Base-by-base conservation (phyloP, 164 flowering plant genomes). In the Platanus orientalis region DNA sequence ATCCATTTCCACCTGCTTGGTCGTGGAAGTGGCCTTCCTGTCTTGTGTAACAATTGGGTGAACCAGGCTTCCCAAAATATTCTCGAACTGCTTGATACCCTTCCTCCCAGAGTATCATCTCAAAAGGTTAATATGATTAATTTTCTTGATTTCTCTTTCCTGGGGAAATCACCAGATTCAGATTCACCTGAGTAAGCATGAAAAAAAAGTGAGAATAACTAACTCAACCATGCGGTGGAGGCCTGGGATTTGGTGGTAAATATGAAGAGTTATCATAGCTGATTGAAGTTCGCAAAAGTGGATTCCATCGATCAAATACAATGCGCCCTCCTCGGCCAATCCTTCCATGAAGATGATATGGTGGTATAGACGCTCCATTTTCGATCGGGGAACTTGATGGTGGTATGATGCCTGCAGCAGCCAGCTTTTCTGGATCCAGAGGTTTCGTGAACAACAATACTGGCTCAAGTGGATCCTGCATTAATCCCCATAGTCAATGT, bases 261-360 rank as follows among this genome's bases (percentile, higher is more conserved):
- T 77, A 81, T 6, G 70, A 66, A 23, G 90, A 70, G 60, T 78
- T 83, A 21, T 81, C 84, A 55, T 73, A 75, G 49, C 83, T 75
- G 12, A 82, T 69, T 14, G 82, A 82, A 36, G 83, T 75, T 32
- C 77, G 82, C 71, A 72, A 29, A 23, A 86, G 81, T 21, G 97
- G 92, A 68, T 95, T 90, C 87, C 94, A 92, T 72, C 99, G 71
- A 60, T 95, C 99, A 65, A 92, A 95, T 58, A 95, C 66, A 26
- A 92, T 84, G 26, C 99, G 78, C 2, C 99, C 97, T 10, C 99
- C 99, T 50, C 99, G 81, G 6, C 99, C 97, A 28, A 92, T 87
- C 75, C 99, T 81, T 66, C 97, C 97, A 26, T 69, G 91, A 34
- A 84, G 80, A 51, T 66, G 74, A 63, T 50, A 71, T 21, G 80